phyloP scores from a whole-genome alignment of 352 stramenopile genomes.

The Blastocystis sp. region DNA sequence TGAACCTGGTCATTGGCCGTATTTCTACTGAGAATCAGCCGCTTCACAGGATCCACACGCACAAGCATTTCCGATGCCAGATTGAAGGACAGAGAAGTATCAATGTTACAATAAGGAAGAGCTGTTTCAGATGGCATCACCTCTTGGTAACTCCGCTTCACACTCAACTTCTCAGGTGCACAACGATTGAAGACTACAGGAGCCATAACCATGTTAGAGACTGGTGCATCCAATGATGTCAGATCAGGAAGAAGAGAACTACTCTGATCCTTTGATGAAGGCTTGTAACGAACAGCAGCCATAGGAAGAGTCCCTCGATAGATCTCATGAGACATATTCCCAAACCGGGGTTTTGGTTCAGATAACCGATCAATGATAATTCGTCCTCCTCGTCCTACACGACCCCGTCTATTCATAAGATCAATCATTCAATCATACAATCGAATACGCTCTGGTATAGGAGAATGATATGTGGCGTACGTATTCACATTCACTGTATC shows the following conservation, averaged over 20 bases:
- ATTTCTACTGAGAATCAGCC: neutral
- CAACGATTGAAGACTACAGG: neutral
- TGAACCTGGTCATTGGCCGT: slow-evolving; percentile 12
- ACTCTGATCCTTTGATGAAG: neutral
- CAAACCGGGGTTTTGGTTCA: slow-evolving; percentile 12
- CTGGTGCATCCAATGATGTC: neutral
- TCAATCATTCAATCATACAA: neutral
- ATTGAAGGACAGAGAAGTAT: neutral
- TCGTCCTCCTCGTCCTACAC: slow-evolving; percentile 25
- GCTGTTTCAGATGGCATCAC: neutral
- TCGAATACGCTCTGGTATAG: neutral
- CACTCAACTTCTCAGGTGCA: neutral
- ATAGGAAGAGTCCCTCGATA: neutral
- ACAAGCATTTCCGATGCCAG: slow-evolving; percentile 15
- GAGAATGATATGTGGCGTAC: neutral
- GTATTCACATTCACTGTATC: neutral
- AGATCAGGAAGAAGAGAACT: neutral
- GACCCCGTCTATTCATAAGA: slow-evolving; percentile 4
- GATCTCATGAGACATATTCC: neutral
- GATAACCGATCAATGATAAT: slow-evolving; percentile 24
- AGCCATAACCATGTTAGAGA: neutral
- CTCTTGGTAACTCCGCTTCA: slow-evolving; percentile 25
- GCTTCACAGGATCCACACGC: slow-evolving; percentile 19
- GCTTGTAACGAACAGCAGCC: neutral
- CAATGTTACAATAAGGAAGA: neutral